Conservation (phyloP, 345 rosid genomes). For the Aquilaria sinensis region DNA sequence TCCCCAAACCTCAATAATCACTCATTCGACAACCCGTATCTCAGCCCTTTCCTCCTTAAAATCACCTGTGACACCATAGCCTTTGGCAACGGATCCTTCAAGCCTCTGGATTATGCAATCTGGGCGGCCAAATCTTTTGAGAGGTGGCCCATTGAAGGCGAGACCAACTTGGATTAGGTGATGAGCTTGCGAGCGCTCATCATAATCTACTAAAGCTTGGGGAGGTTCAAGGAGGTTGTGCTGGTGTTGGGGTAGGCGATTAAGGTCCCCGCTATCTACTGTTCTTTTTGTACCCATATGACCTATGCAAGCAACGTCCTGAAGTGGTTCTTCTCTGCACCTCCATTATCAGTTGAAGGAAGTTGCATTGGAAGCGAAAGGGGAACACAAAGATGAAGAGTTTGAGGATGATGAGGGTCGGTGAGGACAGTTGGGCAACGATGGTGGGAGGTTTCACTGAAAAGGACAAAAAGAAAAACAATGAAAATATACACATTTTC, state of each 20-base stretch:
- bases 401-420: too few species aligned
- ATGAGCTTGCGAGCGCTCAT: conserved; percentile 96
- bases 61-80: conserved; percentile 92
- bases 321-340: too few species aligned
- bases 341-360: too few species aligned
- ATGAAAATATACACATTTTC: too few species aligned
- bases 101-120: conserved; percentile 88
- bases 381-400: too few species aligned
- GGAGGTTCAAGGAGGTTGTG: conserved; percentile 89
- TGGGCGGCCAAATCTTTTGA: too few species aligned
- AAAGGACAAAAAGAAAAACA: too few species aligned
- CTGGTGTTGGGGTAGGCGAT: conserved; percentile 81
- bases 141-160: conserved; percentile 63
- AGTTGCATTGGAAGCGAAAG: too few species aligned
- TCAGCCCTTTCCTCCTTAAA: conserved; percentile 92
- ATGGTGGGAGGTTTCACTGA: too few species aligned
- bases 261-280: conserved; percentile 50
- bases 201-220: conserved; percentile 88
- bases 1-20: conserved; percentile 52
- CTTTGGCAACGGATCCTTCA: conserved; percentile 85
- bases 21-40: conserved; percentile 96
- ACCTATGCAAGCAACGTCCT: too few species aligned
- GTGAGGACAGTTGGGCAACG: too few species aligned
- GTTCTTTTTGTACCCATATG: too few species aligned
- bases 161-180: conserved; percentile 80